phyloP scores from a whole-genome alignment of 495 filamentous ascomycete genomes.

The Lophiotrema nucula region DNA sequence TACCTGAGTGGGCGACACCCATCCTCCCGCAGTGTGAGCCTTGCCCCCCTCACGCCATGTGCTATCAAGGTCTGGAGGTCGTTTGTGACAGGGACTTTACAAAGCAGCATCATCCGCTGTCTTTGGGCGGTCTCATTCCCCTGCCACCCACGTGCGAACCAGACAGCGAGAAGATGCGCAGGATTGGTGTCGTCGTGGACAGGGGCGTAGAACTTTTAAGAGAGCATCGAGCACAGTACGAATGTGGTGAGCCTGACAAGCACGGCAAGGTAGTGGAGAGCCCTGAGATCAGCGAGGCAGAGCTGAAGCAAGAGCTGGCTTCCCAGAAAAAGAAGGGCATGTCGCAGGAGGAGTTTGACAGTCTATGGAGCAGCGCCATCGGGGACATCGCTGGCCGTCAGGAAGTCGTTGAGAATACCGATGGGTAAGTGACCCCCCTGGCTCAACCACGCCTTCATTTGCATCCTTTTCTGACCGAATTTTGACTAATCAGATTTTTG shows the following conservation, averaged over 20 bases:
- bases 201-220: slow-evolving; percentile 84
- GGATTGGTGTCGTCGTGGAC: slow-evolving; percentile 82
- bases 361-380: slow-evolving; percentile 82
- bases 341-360: slow-evolving; percentile 85
- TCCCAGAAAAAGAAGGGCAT: slow-evolving; percentile 74
- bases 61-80: slow-evolving; percentile 71
- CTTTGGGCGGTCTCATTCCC: slow-evolving; percentile 76
- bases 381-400: slow-evolving; percentile 80
- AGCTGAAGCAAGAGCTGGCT: slow-evolving; percentile 70
- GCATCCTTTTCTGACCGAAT: slow-evolving; percentile 25
- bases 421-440: slow-evolving; percentile 71
- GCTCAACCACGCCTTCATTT: not conserved
- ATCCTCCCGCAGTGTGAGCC: slow-evolving; percentile 83
- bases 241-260: slow-evolving; percentile 76
- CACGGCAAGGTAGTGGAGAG: slow-evolving; percentile 57
- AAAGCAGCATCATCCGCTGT: slow-evolving; percentile 77
- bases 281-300: slow-evolving; percentile 68
- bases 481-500: slow-evolving; percentile 38
- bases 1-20: slow-evolving; percentile 57
- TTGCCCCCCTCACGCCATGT: slow-evolving; percentile 88
- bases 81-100: slow-evolving; percentile 86
- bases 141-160: slow-evolving; percentile 92
- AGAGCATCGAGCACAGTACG: slow-evolving; percentile 80
- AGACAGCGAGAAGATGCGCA: slow-evolving; percentile 85
- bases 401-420: slow-evolving; percentile 67